phyloP scores from a whole-genome alignment of 148 eudicot species.

The Diospyros kaki region DNA sequence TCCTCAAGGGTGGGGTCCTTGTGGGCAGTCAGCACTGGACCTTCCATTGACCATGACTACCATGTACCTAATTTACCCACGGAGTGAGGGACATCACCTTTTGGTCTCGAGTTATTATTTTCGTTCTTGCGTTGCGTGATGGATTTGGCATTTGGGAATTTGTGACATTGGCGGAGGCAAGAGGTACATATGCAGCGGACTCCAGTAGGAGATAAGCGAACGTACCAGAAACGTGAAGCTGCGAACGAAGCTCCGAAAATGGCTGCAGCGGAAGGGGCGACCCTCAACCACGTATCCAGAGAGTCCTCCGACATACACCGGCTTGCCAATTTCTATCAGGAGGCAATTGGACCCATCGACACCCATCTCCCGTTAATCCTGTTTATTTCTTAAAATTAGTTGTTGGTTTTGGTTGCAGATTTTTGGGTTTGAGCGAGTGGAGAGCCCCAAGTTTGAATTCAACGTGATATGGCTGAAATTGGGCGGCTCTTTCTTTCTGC shows the following conservation, averaged over 20 bases:
- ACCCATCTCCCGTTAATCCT: neutral
- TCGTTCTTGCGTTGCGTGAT: too few species aligned
- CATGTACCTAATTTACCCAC: too few species aligned
- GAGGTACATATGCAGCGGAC: too few species aligned
- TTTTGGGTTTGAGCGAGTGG: constrained; percentile 83
- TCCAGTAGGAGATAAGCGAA: too few species aligned
- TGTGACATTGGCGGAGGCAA: too few species aligned
- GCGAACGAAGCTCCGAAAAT: constrained; percentile 5
- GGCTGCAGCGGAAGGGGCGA: constrained; percentile 56
- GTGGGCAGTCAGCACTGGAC: too few species aligned
- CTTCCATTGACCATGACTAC: too few species aligned
- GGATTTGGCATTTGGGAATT: too few species aligned
- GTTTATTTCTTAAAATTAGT: neutral
- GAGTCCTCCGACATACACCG: constrained; percentile 73
- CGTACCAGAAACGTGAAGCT: too few species aligned
- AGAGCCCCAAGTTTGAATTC: constrained; percentile 60
- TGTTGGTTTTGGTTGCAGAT: constrained; percentile 28
- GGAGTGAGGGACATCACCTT: too few species aligned
- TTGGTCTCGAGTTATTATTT: too few species aligned
- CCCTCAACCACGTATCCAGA: constrained; percentile 71
- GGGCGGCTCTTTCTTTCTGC: constrained; percentile 55
- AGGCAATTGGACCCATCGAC: constrained; percentile 29
- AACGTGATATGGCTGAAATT: constrained; percentile 73
- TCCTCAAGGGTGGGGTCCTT: too few species aligned
- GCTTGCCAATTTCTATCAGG: constrained; percentile 71